Evolutionary conservation across 345 rosid species (phyloP).

Genomic region (Acer yangbiense): DNA sequence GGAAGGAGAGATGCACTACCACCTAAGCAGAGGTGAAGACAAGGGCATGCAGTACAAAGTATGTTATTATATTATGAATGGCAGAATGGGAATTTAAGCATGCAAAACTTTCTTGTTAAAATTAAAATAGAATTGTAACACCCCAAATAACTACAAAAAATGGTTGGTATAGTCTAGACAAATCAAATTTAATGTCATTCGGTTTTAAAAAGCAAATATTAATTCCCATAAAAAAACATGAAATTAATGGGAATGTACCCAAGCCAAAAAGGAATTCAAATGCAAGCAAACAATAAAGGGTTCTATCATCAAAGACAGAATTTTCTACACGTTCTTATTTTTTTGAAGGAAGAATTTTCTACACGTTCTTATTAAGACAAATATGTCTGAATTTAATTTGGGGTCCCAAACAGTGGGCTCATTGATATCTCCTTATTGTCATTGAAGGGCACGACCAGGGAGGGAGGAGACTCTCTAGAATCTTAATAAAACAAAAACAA

Average conservation of each 20-base stretch:
- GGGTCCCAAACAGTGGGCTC: slow-evolving; percentile 4
- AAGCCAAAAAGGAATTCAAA: too few species aligned
- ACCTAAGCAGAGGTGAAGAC: too few species aligned
- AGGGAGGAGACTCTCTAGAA: too few species aligned
- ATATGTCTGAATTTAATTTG: not conserved
- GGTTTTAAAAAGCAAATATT: too few species aligned
- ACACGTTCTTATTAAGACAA: slow-evolving; percentile 9
- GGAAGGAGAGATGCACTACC: too few species aligned
- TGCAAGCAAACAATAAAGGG: not conserved
- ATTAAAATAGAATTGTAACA: not conserved
- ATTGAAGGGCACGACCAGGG: not conserved
- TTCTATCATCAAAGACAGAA: not conserved
- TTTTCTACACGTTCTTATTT: not conserved
- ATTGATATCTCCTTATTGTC: not conserved
- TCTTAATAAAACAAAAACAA: not conserved
- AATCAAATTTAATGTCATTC: not conserved
- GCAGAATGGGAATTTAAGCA: not conserved
- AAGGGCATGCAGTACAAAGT: too few species aligned
- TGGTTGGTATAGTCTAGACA: not conserved
- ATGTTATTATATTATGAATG: too few species aligned
- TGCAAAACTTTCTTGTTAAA: not conserved
- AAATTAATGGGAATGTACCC: not conserved
- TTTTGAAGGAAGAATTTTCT: not conserved
- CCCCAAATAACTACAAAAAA: not conserved
- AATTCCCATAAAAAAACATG: not conserved